phyloP scores from a whole-genome alignment of 176 grass and related monocot genomes.

The Oropetium thomaeum region DNA sequence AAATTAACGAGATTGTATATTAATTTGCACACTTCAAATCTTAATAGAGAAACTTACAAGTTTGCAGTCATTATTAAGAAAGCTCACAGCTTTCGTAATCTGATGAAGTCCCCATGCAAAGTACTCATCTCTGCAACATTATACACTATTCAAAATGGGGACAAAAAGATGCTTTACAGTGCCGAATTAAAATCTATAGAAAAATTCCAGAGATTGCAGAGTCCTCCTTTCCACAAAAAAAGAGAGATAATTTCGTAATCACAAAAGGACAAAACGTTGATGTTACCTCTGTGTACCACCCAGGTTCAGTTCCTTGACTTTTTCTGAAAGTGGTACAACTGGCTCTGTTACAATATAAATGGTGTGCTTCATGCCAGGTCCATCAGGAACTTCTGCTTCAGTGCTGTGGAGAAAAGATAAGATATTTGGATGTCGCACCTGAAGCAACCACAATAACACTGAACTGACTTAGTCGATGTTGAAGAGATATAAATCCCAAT shows the following conservation, averaged over 20 bases:
- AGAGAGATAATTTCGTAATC: constrained; percentile 25
- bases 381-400: constrained; percentile 84
- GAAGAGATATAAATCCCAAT: background rate
- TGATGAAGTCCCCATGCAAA: constrained; percentile 98
- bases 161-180: background rate
- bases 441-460: constrained; percentile 28
- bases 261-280: constrained; percentile 24
- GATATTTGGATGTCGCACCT: constrained; percentile 99
- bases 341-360: constrained; percentile 98
- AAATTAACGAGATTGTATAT: background rate
- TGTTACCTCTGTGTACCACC: constrained; percentile 84
- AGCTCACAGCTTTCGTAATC: constrained; percentile 99
- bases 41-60: constrained; percentile 59
- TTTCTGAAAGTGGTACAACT: constrained; percentile 91
- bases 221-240: background rate
- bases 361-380: constrained; percentile 67
- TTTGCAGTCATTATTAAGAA: constrained; percentile 99
- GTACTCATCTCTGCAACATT: constrained; percentile 87
- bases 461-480: constrained; percentile 19
- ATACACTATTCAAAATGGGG: constrained; percentile 12
- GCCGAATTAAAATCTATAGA: background rate
- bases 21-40: constrained; percentile 6
- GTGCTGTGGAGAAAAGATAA: constrained; percentile 98
- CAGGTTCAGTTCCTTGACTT: constrained; percentile 89
- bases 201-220: constrained; percentile 10